Evolutionary conservation across 2,329 filamentous ascomycete species (phyloP), one percentile per base, ranked within the genome.

Genomic region (Orbilia javanica): DNA sequence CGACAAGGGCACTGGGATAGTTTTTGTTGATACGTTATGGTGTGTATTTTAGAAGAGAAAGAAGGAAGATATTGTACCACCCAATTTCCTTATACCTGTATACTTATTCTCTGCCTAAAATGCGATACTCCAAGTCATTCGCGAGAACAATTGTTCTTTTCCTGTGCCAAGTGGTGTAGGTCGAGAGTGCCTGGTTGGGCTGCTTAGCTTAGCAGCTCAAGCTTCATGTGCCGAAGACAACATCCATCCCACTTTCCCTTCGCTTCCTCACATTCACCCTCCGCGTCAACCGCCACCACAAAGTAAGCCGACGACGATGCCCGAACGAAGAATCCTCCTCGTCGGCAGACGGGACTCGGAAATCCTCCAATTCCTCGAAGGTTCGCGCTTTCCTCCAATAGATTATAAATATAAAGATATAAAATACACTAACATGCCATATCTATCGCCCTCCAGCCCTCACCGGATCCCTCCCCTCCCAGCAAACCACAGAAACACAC

Each of bases 401-500:
- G 11, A 13, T 13, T 2, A 13, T 11, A 39, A 11, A n/a, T n/a
- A n/a, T n/a, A n/a, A n/a, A n/a, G n/a, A n/a, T n/a, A n/a, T n/a
- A n/a, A n/a, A n/a, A n/a, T n/a, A n/a, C n/a, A n/a, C n/a, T n/a
- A n/a, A n/a, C n/a, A n/a, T n/a, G n/a, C 25, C 6, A n/a, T 31
- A 34, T n/a, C 18, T 39, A 36, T 34, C 31, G 50, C 34, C 50
- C 57, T n/a, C 48, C 34, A 65, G 62, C 74, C 29, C 80, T 81
- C 25, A 81, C 81, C 39, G 80, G 80, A 20, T 79, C 80, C 48
- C 80, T 81, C 68, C 81, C 81, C 25, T 46, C 72, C 3, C 67
- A 69, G 39, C 66, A 67, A 27, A 83, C 83, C 15, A 6, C 65
- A 6, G 82, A 84, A 1, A 84, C 86, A 1, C 84, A 90, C 34